Evolutionary conservation across 192 early-diverging fungal genomes (phyloP), one percentile per base, ranked within the genome.

Genomic region (Coemansia sp.): DNA sequence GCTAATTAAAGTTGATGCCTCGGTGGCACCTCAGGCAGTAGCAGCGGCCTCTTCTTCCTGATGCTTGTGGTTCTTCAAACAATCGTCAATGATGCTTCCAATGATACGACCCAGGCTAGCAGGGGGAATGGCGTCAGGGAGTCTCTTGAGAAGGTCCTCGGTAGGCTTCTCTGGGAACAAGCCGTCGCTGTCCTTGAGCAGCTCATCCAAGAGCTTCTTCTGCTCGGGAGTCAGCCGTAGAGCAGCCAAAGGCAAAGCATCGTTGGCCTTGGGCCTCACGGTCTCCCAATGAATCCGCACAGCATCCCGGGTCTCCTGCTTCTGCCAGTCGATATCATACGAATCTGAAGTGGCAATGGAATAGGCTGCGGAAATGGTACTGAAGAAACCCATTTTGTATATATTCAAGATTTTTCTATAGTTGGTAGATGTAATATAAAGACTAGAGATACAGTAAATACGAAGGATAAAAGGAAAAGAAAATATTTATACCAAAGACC

Each of bases 321-420:
- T 34, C 19, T 50, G 53, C 67, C 67, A 71, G 53, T 71, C 53
- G n/a, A 71, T 71, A 9, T 71, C 56, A 46, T 71, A 71, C 30
- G 23, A 47, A 7, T 33, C 36, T 2, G 67, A 63, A 2, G 67
- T 59, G 8, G 57, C 57, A 6, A 71, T 63, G 19, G 52, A 64
- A 27, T 50, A 39, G 9, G 59, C 59, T 3, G 67, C 59, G 3
- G 49, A 50, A 34, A 68, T 5, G 3, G 52, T 42, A n/a, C 36
- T 39, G 8, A 70, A 29, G 18, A 63, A 50, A 27, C 48, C 51
- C 67, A 32, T 32, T n/a, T n/a, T n/a, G n/a, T n/a, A n/a, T n/a
- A n/a, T n/a, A n/a, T n/a, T n/a, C n/a, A n/a, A n/a, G n/a, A n/a
- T n/a, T n/a, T n/a, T n/a, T n/a, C n/a, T n/a, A n/a, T n/a, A n/a